Evolutionary conservation across 129 eudicot species (phyloP), one percentile per base, ranked within the genome.

Genomic region (Ambrosia trifida): DNA sequence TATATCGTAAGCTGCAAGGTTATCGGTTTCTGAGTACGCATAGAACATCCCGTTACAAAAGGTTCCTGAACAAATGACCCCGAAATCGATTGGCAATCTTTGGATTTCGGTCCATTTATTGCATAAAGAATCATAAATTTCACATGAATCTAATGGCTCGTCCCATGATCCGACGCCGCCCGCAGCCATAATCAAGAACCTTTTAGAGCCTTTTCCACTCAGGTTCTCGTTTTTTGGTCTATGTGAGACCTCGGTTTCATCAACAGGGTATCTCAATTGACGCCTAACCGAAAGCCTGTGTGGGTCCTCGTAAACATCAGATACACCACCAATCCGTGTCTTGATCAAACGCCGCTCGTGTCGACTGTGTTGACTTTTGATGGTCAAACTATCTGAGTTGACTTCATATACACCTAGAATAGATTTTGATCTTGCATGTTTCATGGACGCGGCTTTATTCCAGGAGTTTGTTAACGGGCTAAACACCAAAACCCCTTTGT

Each of bases 161-260:
- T 89, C 98, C 96, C 96, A 93, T 12, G 91, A 80, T 63, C 98
- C 98, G 4, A 85, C 85, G 4, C 98, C 98, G 19, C 98, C 98
- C 0, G 87, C 96, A 41, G 88, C 95, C 53, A 93, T 89, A 56
- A 93, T 69, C 68, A 89, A 83, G 78, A 87, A 93, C 64, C 88
- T 81, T 74, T 33, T 79, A 65, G 64, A 41, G 62, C 83, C 81
- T 77, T 83, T 89, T 13, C 50, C 20, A 35, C 66, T 61, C 4
- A 65, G 57, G 63, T 74, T 76, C 53, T 77, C 84, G 66, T 69
- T 63, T 62, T 81, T 88, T 77, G 78, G 94, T 82, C 81, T 72
- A 28, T 66, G 78, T 33, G 83, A 73, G 41, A 67, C 80, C 54
- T 82, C 95, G 30, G 72, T 83, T 74, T 81, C 96, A 70, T 85